Percentiles rank a stretch among this genome's conserved stretches.
Evolutionary conservation across 148 eudicot genomes (phyloP).

Genomic region (Suaeda aralocaspica): DNA sequence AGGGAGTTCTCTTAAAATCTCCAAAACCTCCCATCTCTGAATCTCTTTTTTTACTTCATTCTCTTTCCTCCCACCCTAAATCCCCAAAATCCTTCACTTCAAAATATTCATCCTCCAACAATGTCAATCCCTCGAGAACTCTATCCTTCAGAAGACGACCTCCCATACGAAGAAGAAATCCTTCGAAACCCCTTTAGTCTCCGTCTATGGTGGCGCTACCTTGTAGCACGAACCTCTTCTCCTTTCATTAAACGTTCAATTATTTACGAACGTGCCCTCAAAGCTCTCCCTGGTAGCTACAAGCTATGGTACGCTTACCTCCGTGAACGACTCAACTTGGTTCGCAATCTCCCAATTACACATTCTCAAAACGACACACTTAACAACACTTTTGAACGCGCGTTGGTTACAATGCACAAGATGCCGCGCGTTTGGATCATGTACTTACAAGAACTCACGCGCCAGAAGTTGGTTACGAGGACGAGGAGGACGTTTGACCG

Average conservation of each 20-base stretch:
- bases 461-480: constrained; percentile 53
- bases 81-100: no score
- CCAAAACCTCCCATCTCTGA: no score
- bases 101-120: no score
- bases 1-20: no score
- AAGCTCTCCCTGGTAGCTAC: constrained; percentile 86
- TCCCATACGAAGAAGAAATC: constrained; percentile 70
- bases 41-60: no score
- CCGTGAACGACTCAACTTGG: constrained; percentile 70
- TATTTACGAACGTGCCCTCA: constrained; percentile 85
- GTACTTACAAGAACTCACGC: constrained; percentile 56
- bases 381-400: constrained; percentile 83
- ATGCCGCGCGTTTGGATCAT: constrained; percentile 96
- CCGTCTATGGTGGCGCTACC: constrained; percentile 91
- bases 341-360: constrained; percentile 58
- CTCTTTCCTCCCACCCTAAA: no score
- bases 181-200: constrained; percentile 77
- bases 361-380: constrained; percentile 58
- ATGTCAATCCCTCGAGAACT: constrained; percentile 41
- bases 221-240: constrained; percentile 46
- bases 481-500: constrained; percentile 74
- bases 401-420: constrained; percentile 89
- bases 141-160: constrained; percentile 55
- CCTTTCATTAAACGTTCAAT: constrained; percentile 63
- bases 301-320: constrained; percentile 88